A percentile compares a stretch with the other conserved stretches of the same genome.
These are phyloP conservation scores for Penicillium crystallinum DNA, from an alignment of 495 filamentous ascomycete genomes.

Conservation along the genomic window DNA sequence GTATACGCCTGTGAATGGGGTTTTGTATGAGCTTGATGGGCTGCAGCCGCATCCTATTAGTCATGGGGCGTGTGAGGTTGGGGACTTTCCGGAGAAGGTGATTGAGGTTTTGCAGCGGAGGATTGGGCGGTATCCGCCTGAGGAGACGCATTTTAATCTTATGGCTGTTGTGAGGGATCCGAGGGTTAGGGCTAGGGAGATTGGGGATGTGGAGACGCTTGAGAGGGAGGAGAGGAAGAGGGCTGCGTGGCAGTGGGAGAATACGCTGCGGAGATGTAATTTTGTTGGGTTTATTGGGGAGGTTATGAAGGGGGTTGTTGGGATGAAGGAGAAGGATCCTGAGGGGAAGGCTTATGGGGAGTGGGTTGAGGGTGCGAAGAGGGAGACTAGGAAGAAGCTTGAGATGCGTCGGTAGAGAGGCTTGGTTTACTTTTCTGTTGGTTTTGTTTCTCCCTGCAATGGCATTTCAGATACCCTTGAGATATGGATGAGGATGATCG, in stretches of 20 bases:
- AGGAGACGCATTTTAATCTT: slow-evolving; percentile 92
- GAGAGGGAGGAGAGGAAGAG: slow-evolving; percentile 80
- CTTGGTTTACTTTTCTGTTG: not conserved
- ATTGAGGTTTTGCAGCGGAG: slow-evolving; percentile 81
- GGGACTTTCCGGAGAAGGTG: slow-evolving; percentile 73
- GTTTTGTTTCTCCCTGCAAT: not conserved
- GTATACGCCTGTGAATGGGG: slow-evolving; percentile 74
- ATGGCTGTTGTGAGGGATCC: slow-evolving; percentile 86
- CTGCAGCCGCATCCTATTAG: slow-evolving; percentile 86
- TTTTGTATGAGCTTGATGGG: slow-evolving; percentile 91
- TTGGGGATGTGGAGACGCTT: slow-evolving; percentile 76
- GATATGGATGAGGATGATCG: not conserved
- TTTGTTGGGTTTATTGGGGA: slow-evolving; percentile 95
- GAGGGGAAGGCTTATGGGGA: slow-evolving; percentile 57
- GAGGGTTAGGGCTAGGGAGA: slow-evolving; percentile 66
- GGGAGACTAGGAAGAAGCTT: slow-evolving; percentile 62
- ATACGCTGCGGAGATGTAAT: slow-evolving; percentile 86
- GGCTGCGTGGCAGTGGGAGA: slow-evolving; percentile 89
- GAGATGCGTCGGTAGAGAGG: slow-evolving; percentile 38
- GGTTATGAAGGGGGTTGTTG: slow-evolving; percentile 78
- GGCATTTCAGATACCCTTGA: slow-evolving; percentile 10
- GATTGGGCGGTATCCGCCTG: slow-evolving; percentile 76
- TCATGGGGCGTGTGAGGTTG: slow-evolving; percentile 67
- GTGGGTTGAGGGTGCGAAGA: slow-evolving; percentile 76
- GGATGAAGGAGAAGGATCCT: slow-evolving; percentile 50